phyloP scores from a whole-genome alignment of 495 filamentous ascomycete genomes.

The Talaromyces wortmannii region DNA sequence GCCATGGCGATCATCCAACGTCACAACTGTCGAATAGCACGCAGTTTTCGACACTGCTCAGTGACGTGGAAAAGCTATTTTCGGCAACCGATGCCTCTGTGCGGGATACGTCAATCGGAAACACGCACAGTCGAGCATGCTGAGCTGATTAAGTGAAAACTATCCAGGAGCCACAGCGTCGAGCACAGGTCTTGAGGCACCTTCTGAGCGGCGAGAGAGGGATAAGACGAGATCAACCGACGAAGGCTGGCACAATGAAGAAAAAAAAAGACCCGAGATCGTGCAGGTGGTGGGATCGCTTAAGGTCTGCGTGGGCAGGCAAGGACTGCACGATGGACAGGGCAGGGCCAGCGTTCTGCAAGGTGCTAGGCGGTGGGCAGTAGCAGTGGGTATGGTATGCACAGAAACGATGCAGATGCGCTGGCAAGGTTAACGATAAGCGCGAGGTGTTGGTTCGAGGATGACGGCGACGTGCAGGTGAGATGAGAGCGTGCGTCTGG shows the following conservation, averaged over 20 bases:
- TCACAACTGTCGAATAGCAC: neutral
- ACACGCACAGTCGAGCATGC: constrained; percentile 3
- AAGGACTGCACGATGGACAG: neutral
- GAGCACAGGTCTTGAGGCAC: neutral
- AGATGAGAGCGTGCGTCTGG: neutral
- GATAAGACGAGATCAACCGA: neutral
- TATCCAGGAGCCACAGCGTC: neutral
- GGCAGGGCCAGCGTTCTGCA: neutral
- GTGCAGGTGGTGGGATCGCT: neutral
- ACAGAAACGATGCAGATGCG: neutral
- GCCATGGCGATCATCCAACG: neutral
- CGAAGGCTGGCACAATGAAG: too few species aligned
- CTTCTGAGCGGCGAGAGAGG: neutral
- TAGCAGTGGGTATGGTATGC: neutral
- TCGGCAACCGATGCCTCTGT: constrained; percentile 1
- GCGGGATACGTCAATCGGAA: neutral
- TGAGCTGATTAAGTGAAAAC: constrained; percentile 1
- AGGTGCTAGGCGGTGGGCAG: neutral
- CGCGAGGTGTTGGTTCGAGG: neutral
- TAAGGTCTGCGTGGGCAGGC: neutral
- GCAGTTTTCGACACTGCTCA: neutral
- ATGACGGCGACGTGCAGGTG: neutral
- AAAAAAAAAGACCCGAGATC: too few species aligned
- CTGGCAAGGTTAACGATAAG: neutral
- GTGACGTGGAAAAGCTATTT: neutral